Percentiles rank a stretch among this genome's conserved stretches.
Conservation (phyloP, 768 basidiomycete species). For the Tulasnella sp. region DNA sequence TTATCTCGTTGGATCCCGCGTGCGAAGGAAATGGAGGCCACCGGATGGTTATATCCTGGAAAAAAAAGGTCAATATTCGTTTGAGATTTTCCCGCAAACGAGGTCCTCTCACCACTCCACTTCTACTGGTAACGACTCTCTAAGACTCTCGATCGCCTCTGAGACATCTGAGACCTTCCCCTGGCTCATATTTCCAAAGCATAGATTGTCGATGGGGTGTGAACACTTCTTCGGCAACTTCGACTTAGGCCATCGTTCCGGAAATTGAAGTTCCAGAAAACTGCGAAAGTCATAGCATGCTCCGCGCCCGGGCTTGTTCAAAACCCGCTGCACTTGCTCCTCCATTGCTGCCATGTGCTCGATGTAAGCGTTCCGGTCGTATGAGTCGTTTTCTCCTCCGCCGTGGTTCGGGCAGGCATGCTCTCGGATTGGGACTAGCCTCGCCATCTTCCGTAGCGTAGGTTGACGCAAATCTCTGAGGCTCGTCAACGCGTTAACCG, state of each 20-base stretch:
- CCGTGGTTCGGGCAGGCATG: neutral
- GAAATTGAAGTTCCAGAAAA: neutral
- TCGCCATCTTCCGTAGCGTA: too few species aligned
- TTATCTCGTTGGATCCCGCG: neutral
- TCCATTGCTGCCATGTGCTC: neutral
- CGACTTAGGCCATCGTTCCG: neutral
- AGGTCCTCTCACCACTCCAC: neutral
- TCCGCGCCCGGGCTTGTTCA: too few species aligned
- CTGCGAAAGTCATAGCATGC: neutral
- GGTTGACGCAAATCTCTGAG: too few species aligned
- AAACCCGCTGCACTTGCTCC: neutral
- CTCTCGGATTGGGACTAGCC: neutral
- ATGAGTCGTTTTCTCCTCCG: neutral
- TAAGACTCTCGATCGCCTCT: neutral
- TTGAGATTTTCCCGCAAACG: neutral
- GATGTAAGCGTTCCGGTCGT: neutral
- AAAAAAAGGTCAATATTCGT: neutral
- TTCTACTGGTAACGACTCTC: neutral
- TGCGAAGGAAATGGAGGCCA: neutral
- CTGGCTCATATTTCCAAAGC: neutral
- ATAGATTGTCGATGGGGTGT: neutral
- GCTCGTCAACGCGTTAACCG: too few species aligned
- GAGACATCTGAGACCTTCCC: neutral
- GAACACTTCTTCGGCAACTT: neutral
- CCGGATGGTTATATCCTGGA: neutral